Percentiles rank a stretch among this genome's conserved stretches.
Evolutionary conservation across 192 early-diverging fungal genomes (phyloP).

Genomic region (Coemansia sp.): DNA sequence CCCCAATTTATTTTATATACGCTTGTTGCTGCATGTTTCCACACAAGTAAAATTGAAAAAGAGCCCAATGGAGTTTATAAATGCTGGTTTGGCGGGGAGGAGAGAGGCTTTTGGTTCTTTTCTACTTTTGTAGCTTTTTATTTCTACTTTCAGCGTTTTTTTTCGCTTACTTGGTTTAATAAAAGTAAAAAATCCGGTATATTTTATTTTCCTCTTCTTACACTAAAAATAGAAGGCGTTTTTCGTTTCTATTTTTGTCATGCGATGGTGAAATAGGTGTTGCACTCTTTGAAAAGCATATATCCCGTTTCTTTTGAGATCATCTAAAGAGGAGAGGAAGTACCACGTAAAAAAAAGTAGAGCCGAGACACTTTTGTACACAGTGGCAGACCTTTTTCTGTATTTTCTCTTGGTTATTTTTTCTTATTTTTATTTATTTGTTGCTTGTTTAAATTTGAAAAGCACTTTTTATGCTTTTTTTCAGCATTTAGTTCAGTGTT

Average conservation of each 20-base stretch:
- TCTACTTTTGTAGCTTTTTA: background rate
- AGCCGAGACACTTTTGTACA: background rate
- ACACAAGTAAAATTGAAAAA: background rate
- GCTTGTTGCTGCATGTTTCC: background rate
- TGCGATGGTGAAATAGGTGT: background rate
- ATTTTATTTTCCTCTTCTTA: background rate
- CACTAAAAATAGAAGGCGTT: background rate
- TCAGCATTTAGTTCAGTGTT: background rate
- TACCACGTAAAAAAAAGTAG: no score
- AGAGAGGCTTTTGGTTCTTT: background rate
- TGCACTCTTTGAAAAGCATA: background rate
- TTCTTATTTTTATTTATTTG: background rate
- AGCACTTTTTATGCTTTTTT: background rate
- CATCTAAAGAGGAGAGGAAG: no score
- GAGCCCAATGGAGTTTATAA: background rate
- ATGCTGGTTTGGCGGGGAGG: background rate
- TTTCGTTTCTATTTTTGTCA: conserved; percentile 8
- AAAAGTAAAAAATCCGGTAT: background rate
- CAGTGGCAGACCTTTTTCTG: background rate
- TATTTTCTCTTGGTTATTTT: background rate
- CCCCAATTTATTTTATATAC: background rate
- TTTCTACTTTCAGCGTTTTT: background rate
- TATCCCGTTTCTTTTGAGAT: background rate
- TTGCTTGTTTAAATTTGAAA: background rate
- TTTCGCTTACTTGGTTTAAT: background rate